Conservation (phyloP, 140 eudicot genomes). For the Oenanthe javanica region DNA sequence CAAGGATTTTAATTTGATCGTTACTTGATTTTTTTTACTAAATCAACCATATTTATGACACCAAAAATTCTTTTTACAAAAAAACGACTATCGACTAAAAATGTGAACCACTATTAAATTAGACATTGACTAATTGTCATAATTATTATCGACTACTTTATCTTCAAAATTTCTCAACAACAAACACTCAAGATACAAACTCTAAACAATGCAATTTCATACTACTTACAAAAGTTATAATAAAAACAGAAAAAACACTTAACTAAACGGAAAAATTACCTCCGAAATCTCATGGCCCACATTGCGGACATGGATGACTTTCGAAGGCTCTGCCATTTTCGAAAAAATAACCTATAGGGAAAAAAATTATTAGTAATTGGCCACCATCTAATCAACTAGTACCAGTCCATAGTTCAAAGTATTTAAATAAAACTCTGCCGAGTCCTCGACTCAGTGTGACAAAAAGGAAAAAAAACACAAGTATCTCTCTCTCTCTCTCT, state of each 20-base stretch:
- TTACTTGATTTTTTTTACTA: background rate
- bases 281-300: conserved; percentile 98
- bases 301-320: conserved; percentile 95
- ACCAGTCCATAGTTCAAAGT: background rate
- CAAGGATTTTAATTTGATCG: background rate
- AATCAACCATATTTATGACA: background rate
- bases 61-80: background rate
- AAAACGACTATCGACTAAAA: background rate
- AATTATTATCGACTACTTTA: background rate
- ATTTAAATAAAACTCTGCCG: background rate
- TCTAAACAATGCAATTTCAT: background rate
- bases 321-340: conserved; percentile 38
- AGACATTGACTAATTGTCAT: background rate
- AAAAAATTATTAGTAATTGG: background rate
- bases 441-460: background rate
- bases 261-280: conserved; percentile 24
- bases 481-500: background rate
- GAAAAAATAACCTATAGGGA: conserved; percentile 19
- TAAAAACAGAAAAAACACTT: background rate
- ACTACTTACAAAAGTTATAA: background rate
- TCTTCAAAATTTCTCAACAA: background rate
- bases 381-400: background rate
- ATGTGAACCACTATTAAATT: background rate
- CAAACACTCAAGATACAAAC: background rate
- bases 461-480: too few species aligned